These are phyloP conservation scores for Vaccinium darrowii DNA, from an alignment of 148 eudicot genomes.

Conservation along the genomic window DNA sequence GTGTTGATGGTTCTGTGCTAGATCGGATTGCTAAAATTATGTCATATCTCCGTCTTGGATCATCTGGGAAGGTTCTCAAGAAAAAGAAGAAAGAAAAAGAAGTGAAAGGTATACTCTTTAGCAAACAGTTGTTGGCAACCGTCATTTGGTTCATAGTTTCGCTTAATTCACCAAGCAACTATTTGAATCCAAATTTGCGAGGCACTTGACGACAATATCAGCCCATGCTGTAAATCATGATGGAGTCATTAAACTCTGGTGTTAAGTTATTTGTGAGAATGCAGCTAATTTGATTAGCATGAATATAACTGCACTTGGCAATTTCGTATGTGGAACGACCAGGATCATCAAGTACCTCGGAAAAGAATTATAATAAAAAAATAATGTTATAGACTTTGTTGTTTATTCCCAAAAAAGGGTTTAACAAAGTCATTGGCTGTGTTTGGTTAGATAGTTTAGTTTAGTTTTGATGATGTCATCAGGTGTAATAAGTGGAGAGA, in stretches of 20 bases:
- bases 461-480: too few relatives aligned
- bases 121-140: not conserved
- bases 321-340: not conserved
- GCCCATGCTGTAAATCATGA: not conserved
- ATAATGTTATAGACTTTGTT: not conserved
- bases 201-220: not conserved
- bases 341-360: not conserved
- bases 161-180: not conserved
- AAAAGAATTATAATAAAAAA: too few relatives aligned
- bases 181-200: not conserved
- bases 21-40: conserved; percentile 94
- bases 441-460: too few relatives aligned
- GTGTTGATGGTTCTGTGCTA: conserved; percentile 94
- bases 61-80: conserved; percentile 97
- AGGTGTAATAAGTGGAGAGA: too few relatives aligned
- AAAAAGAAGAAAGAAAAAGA: conserved; percentile 91
- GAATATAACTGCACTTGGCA: not conserved
- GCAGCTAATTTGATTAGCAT: conserved; percentile 1
- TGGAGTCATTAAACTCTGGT: not conserved
- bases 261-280: not conserved
- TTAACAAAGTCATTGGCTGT: too few relatives aligned
- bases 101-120: conserved; percentile 57
- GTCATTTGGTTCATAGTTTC: conserved; percentile 10
- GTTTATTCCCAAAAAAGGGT: too few relatives aligned
- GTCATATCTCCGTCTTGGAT: conserved; percentile 97